Evolutionary conservation across 352 stramenopile species (phyloP).

Genomic region (Pythium folliculosum): DNA sequence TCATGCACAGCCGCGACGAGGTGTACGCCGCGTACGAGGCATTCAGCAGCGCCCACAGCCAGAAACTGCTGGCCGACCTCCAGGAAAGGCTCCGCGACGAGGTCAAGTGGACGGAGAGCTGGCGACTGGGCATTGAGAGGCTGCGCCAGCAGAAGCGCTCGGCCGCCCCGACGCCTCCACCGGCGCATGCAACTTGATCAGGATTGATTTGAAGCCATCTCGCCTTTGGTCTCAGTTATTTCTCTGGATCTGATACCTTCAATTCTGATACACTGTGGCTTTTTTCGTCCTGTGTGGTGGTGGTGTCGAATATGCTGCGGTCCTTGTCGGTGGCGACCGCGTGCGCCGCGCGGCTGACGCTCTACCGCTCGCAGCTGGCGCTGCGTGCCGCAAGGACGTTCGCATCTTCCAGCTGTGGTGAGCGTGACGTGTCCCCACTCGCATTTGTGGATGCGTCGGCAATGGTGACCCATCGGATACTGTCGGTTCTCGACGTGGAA

Average conservation of each 20-base stretch:
- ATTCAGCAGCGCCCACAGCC: conserved; percentile 30
- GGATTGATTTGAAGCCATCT: too few species aligned
- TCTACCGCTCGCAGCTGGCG: too few species aligned
- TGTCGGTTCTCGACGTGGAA: too few species aligned
- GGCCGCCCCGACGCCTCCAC: neutral
- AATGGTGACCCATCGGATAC: conserved; percentile 11
- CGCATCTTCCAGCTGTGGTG: neutral
- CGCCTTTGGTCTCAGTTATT: too few species aligned
- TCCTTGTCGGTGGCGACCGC: neutral
- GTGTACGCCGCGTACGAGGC: conserved; percentile 40
- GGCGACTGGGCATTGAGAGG: conserved; percentile 45
- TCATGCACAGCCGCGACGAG: conserved; percentile 48
- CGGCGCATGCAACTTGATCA: neutral
- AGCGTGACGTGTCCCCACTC: neutral
- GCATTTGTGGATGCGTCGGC: conserved; percentile 29
- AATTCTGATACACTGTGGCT: neutral
- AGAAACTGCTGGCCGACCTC: conserved; percentile 24
- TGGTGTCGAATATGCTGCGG: conserved; percentile 1
- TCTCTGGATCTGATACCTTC: too few species aligned
- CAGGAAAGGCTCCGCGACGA: conserved; percentile 60
- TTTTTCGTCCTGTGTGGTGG: neutral
- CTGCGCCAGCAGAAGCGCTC: conserved; percentile 25
- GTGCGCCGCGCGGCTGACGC: neutral
- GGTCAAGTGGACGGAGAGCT: conserved; percentile 53
- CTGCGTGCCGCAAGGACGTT: neutral